A percentile compares a stretch with the other conserved stretches of the same genome.
phyloP scores from a whole-genome alignment of 495 filamentous ascomycete genomes.

The Penicillium longicatenatum region DNA sequence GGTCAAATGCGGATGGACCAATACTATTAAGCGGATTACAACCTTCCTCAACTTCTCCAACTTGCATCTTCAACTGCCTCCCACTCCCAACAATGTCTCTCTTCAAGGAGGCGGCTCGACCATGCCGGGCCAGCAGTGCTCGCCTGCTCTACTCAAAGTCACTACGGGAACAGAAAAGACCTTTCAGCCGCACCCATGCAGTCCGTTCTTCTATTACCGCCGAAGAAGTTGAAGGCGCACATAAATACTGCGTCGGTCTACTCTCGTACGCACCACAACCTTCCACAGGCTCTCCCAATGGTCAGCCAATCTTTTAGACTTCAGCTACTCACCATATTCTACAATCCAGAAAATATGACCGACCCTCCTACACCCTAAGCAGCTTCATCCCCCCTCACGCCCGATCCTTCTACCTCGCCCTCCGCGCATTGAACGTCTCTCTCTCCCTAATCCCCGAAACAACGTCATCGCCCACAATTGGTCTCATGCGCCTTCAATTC shows the following conservation, averaged over 20 bases:
- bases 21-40: conserved; percentile 33
- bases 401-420: conserved; percentile 81
- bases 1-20: conserved; percentile 16
- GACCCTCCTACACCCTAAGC: conserved; percentile 82
- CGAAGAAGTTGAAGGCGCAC: conserved; percentile 56
- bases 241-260: conserved; percentile 57
- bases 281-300: not conserved
- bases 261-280: conserved; percentile 47
- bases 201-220: conserved; percentile 21
- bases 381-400: conserved; percentile 74
- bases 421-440: conserved; percentile 91
- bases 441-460: conserved; percentile 85
- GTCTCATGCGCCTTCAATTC: conserved; percentile 87
- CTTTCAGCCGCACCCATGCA: conserved; percentile 27
- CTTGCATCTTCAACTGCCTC: conserved; percentile 10
- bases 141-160: conserved; percentile 9
- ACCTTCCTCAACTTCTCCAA: conserved; percentile 10
- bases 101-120: conserved; percentile 21
- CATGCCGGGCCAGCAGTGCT: conserved; percentile 24
- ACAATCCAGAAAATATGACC: conserved; percentile 69
- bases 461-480: conserved; percentile 78
- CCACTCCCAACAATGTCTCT: conserved; percentile 27
- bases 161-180: conserved; percentile 20
- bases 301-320: not conserved
- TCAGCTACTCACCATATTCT: not conserved